Percentiles rank a stretch among this genome's conserved stretches.
Evolutionary conservation across 2,329 filamentous ascomycete genomes (phyloP).

Genomic region (Ophiostoma sp.): DNA sequence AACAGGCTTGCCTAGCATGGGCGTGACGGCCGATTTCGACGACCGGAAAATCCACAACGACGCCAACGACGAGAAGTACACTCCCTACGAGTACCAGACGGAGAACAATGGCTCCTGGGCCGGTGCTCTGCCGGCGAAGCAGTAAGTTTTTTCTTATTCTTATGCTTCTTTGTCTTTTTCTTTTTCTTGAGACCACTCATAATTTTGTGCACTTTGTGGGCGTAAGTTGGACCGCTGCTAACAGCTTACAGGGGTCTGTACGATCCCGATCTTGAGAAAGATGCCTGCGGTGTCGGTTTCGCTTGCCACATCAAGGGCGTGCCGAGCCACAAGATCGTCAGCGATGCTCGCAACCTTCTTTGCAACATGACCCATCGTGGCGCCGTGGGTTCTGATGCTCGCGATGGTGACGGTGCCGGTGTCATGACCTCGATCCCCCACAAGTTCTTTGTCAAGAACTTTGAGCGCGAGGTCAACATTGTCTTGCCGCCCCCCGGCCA

Average conservation of each 20-base stretch:
- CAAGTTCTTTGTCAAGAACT: slow-evolving; percentile 98
- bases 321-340: slow-evolving; percentile 96
- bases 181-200: too few species aligned
- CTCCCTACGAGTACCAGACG: slow-evolving; percentile 81
- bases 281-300: slow-evolving; percentile 99
- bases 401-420: slow-evolving; percentile 97
- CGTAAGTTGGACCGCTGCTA: slow-evolving; percentile 3
- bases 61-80: slow-evolving; percentile 60
- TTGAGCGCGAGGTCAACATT: slow-evolving; percentile 85
- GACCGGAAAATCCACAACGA: slow-evolving; percentile 65
- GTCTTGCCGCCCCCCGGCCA: slow-evolving; percentile 85
- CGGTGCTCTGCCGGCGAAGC: slow-evolving; percentile 91
- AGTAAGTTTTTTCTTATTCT: slow-evolving; percentile 51
- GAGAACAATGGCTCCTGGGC: slow-evolving; percentile 89
- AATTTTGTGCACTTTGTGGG: slow-evolving; percentile 5
- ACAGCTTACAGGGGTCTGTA: slow-evolving; percentile 69
- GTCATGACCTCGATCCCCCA: slow-evolving; percentile 99
- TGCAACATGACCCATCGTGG: slow-evolving; percentile 99
- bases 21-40: slow-evolving; percentile 65
- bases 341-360: slow-evolving; percentile 88
- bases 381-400: slow-evolving; percentile 94
- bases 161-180: too few species aligned
- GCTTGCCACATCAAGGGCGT: slow-evolving; percentile 98
- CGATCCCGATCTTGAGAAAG: slow-evolving; percentile 93
- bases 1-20: slow-evolving; percentile 65